Base-by-base conservation (phyloP, 1,284 basidiomycete genomes). In the Sporisorium sorghi region DNA sequence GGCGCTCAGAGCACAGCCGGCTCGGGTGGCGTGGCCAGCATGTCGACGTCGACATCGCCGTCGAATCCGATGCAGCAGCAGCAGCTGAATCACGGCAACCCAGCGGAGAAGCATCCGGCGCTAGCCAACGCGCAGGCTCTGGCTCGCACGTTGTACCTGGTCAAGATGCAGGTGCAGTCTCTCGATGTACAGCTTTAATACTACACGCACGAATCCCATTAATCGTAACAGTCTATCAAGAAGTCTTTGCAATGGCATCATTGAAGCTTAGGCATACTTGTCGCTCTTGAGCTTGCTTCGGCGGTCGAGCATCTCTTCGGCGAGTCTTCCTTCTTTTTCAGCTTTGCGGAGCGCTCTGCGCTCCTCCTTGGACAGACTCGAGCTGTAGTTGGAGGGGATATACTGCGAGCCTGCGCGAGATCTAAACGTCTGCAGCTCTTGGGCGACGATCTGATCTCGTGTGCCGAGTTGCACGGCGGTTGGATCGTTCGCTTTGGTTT, bases 221-320 rank as follows among this genome's bases (percentile, higher is more conserved):
- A 21, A n/a, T 21, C 10, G 23, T 40, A 7, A 12, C 5, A 50
- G 17, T 12, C 24, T 14, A 26, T 15, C n/a, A n/a, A n/a, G n/a
- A n/a, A n/a, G n/a, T 10, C 3, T 19, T 40, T 40, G 37, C 35
- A 40, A 6, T 28, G 21, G 23, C n/a, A 35, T 28, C 8, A 26
- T n/a, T 19, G 15, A 24, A 42, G 35, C 42, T 68, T 51, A 73
- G 58, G 58, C 58, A 26, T 75, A 73, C 50, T 59, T 59, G 49
- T 60, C 37, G 53, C 80, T 82, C 58, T 82, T 82, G 51, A 78
- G 59, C 62, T 67, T 74, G 10, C 64, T 70, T 15, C 80, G 71
- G 6, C 78, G 70, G 32, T 82, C 76, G 15, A 82, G 77, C 80
- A 80, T 79, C 48, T 74, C 80, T 56, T 82, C 80, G 19, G 77